A percentile compares a stretch with the other conserved stretches of the same genome.
These are phyloP conservation scores for Penicillium lividum DNA, from an alignment of 495 filamentous ascomycete genomes.

Conservation along the genomic window DNA sequence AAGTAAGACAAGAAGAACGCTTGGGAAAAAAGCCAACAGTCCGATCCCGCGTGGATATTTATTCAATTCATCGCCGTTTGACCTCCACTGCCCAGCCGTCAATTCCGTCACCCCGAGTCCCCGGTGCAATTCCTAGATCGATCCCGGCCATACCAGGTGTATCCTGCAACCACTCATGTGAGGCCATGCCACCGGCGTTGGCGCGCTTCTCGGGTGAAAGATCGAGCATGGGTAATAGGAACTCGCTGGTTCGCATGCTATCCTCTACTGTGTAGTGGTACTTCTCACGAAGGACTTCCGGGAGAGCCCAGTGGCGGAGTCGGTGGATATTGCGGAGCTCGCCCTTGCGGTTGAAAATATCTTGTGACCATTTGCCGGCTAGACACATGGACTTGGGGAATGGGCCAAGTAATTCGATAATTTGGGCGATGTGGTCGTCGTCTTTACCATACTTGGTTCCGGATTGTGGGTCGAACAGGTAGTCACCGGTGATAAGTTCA, in stretches of 20 bases:
- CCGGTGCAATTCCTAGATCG: slow-evolving; percentile 69
- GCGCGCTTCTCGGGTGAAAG: slow-evolving; percentile 82
- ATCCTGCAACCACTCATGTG: slow-evolving; percentile 75
- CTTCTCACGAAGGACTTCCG: slow-evolving; percentile 92
- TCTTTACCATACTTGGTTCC: slow-evolving; percentile 99
- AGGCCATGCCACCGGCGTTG: slow-evolving; percentile 93
- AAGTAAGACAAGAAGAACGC: slow-evolving; percentile 15
- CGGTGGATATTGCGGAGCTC: slow-evolving; percentile 98
- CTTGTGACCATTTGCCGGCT: slow-evolving; percentile 94
- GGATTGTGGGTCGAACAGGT: slow-evolving; percentile 97
- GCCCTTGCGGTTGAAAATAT: slow-evolving; percentile 98
- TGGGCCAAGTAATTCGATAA: slow-evolving; percentile 92
- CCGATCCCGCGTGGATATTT: not conserved
- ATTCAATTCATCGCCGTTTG: slow-evolving; percentile 65
- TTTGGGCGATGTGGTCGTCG: slow-evolving; percentile 98
- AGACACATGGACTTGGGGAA: slow-evolving; percentile 92
- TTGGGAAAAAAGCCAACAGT: slow-evolving; percentile 1
- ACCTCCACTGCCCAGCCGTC: slow-evolving; percentile 93
- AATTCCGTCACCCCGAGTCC: slow-evolving; percentile 87
- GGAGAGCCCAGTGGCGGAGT: slow-evolving; percentile 92
- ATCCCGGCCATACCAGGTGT: slow-evolving; percentile 85
- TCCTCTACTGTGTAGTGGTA: slow-evolving; percentile 90
- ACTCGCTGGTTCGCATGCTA: slow-evolving; percentile 74
- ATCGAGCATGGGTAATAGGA: slow-evolving; percentile 91
- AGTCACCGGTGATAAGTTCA: slow-evolving; percentile 97